These are phyloP conservation scores for Fusarium denticulatum DNA, from an alignment of 2,329 filamentous ascomycete genomes.

Conservation along the genomic window DNA sequence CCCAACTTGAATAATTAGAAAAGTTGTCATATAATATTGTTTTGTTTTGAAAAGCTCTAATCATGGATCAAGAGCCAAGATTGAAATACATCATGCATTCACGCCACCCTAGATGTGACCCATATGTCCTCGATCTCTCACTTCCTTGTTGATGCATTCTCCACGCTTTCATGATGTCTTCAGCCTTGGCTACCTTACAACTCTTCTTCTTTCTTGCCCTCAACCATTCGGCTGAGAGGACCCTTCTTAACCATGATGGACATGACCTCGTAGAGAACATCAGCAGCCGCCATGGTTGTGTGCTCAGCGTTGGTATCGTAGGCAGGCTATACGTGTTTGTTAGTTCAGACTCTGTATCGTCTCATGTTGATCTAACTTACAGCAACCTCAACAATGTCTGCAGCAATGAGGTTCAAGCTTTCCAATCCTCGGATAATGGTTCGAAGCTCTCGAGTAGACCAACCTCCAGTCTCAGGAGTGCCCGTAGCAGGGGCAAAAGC, in stretches of 20 bases:
- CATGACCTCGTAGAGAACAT: conserved; percentile 81
- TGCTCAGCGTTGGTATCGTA: conserved; percentile 78
- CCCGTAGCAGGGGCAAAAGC: conserved; percentile 81
- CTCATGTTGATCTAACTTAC: conserved; percentile 30
- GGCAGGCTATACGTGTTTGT: conserved; percentile 56
- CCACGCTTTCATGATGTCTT: no score
- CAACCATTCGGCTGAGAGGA: conserved; percentile 65
- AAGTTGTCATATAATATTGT: conserved; percentile 44
- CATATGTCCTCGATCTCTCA: no score
- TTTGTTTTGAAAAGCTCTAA: no score
- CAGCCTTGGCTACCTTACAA: no score
- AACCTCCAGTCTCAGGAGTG: conserved; percentile 80
- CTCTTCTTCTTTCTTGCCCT: conserved; percentile 14
- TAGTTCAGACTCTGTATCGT: no score
- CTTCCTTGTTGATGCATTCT: no score
- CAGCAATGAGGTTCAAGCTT: conserved; percentile 73
- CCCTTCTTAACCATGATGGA: conserved; percentile 85
- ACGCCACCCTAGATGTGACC: no score
- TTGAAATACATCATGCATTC: no score
- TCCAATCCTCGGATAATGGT: conserved; percentile 77
- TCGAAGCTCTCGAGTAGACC: conserved; percentile 77
- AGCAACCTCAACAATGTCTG: conserved; percentile 76
- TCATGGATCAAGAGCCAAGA: no score
- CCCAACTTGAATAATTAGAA: no score
- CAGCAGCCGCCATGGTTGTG: conserved; percentile 77